phyloP scores from a whole-genome alignment of 495 filamentous ascomycete genomes.

The Clavariopsis aquatica region DNA sequence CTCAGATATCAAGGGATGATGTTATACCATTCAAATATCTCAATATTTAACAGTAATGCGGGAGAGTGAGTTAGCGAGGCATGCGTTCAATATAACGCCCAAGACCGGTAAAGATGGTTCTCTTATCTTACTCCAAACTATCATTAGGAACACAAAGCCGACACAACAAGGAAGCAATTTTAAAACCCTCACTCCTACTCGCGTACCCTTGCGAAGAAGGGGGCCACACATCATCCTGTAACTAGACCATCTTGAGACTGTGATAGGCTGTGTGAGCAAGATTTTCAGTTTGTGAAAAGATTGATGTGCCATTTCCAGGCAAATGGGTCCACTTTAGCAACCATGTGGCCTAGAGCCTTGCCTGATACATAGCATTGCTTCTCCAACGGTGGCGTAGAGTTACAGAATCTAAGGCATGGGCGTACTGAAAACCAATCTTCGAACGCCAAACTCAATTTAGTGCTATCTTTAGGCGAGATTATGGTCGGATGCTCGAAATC shows the following conservation, averaged over 20 bases:
- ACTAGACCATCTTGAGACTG: background rate
- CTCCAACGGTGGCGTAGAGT: background rate
- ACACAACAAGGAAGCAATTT: background rate
- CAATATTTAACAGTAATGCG: background rate
- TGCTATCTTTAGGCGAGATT: background rate
- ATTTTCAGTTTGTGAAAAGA: background rate
- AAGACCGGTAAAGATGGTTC: background rate
- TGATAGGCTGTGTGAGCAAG: background rate
- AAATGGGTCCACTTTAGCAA: background rate
- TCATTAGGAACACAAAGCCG: background rate
- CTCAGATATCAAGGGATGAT: background rate
- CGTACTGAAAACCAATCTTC: background rate
- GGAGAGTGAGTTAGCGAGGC: background rate
- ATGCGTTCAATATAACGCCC: background rate
- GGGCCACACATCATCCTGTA: background rate
- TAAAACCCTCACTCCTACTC: background rate
- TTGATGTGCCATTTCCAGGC: background rate
- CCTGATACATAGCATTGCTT: background rate
- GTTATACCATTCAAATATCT: background rate
- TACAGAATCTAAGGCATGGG: background rate
- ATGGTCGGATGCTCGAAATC: background rate
- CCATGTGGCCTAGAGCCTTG: background rate
- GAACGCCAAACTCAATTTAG: background rate
- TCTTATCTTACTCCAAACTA: background rate
- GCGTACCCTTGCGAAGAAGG: background rate